phyloP scores from a whole-genome alignment of 2,329 filamentous ascomycete species.

The Colletotrichum tofieldiae region DNA sequence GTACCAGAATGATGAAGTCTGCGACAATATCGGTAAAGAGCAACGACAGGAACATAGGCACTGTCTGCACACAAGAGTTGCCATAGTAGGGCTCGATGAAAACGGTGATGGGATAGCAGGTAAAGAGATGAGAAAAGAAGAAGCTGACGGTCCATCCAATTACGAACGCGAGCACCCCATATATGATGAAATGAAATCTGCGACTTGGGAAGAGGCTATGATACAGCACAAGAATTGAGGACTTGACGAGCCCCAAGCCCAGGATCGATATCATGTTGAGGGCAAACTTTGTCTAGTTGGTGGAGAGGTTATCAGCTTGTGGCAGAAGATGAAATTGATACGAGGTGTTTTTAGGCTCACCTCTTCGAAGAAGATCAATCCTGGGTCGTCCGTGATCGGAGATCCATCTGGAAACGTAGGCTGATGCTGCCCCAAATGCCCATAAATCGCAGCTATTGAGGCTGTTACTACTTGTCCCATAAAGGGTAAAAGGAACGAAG shows the following conservation, averaged over 20 bases:
- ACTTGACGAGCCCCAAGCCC: constrained; percentile 52
- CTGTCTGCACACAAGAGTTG: constrained; percentile 46
- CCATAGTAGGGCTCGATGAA: constrained; percentile 47
- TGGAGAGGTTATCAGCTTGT: constrained; percentile 1
- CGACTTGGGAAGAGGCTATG: constrained; percentile 51
- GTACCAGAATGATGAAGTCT: constrained; percentile 47
- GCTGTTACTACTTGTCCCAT: background rate
- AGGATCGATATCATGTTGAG: constrained; percentile 49
- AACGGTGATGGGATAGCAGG: constrained; percentile 47
- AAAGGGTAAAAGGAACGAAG: too few species aligned
- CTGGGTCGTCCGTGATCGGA: constrained; percentile 40
- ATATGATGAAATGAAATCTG: constrained; percentile 48
- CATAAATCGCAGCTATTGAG: constrained; percentile 26
- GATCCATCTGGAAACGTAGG: constrained; percentile 37
- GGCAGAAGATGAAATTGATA: background rate
- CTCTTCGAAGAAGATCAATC: constrained; percentile 39
- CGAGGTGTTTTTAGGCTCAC: background rate
- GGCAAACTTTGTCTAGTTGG: constrained; percentile 32
- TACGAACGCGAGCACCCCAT: constrained; percentile 47
- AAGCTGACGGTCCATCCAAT: constrained; percentile 46
- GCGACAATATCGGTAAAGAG: constrained; percentile 46
- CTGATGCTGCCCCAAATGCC: constrained; percentile 39
- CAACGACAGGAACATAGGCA: constrained; percentile 45
- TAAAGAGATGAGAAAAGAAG: constrained; percentile 49
- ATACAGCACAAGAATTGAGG: constrained; percentile 54